These are phyloP conservation scores for Crotalaria pallida DNA, from an alignment of 306 rosid genomes.

Conservation along the genomic window DNA sequence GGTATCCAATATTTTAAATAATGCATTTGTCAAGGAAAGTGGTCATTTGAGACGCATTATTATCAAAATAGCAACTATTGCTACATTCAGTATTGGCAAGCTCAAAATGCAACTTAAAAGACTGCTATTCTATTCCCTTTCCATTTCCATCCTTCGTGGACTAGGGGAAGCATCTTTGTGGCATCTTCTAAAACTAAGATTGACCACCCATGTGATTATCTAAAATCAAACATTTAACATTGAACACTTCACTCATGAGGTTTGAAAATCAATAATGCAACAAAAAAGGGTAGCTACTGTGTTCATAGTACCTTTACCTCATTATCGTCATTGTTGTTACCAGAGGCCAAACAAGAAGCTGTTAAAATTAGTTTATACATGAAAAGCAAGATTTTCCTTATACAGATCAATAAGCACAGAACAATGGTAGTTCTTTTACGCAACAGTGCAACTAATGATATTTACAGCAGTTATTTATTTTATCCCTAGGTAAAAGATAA, in stretches of 20 bases:
- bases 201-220: neutral
- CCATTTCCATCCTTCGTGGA: neutral
- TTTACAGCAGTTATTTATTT: neutral
- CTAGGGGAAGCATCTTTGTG: neutral
- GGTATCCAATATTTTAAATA: neutral
- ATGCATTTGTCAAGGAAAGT: neutral
- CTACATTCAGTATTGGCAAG: neutral
- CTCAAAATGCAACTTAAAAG: neutral
- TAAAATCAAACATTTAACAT: neutral
- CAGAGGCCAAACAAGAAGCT: neutral
- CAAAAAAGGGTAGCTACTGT: neutral
- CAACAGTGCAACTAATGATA: neutral
- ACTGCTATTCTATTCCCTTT: neutral
- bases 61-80: neutral
- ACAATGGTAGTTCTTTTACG: neutral
- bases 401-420: neutral
- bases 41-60: neutral
- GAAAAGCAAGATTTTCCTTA: neutral
- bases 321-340: neutral
- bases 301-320: neutral
- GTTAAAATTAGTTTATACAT: neutral
- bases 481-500: constrained; percentile 10
- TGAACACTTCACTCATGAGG: neutral
- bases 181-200: neutral
- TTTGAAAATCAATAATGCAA: constrained; percentile 7